Evolutionary conservation across 1,284 basidiomycete species (phyloP).

Genomic region (Stereum hirsutum): DNA sequence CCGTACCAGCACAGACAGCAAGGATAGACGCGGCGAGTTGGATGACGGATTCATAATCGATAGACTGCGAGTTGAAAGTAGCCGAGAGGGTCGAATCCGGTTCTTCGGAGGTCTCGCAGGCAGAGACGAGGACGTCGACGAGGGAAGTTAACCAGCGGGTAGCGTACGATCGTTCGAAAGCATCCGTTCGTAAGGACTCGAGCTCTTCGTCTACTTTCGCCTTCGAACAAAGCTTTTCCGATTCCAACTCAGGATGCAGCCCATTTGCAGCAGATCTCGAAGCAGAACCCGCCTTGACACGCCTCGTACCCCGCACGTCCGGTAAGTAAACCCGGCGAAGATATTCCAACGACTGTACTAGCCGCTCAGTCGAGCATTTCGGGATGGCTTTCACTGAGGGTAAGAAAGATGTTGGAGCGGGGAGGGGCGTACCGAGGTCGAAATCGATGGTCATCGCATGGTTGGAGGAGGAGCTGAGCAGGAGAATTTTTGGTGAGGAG

Average conservation of each 20-base stretch:
- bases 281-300: constrained; percentile 8
- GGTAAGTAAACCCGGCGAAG: constrained; percentile 37
- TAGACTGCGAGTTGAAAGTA: constrained; percentile 10
- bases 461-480: too few species aligned
- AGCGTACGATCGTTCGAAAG: constrained; percentile 60
- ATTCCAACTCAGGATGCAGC: not conserved
- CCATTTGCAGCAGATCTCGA: not conserved
- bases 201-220: not conserved
- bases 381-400: too few species aligned
- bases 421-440: too few species aligned
- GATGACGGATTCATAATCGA: constrained; percentile 26
- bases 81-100: not conserved
- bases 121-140: constrained; percentile 23
- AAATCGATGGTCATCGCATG: too few species aligned
- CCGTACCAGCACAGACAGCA: constrained; percentile 28
- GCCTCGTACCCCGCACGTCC: constrained; percentile 31
- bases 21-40: constrained; percentile 44
- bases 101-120: constrained; percentile 3
- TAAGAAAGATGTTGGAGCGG: too few species aligned
- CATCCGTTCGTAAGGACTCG: constrained; percentile 31
- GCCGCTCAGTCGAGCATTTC: too few species aligned
- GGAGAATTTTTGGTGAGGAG: too few species aligned
- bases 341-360: too few species aligned
- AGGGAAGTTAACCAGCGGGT: constrained; percentile 65
- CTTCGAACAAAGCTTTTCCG: not conserved